Conservation (phyloP, 2,329 filamentous ascomycete genomes). For the Drechslerella stenobrocha region DNA sequence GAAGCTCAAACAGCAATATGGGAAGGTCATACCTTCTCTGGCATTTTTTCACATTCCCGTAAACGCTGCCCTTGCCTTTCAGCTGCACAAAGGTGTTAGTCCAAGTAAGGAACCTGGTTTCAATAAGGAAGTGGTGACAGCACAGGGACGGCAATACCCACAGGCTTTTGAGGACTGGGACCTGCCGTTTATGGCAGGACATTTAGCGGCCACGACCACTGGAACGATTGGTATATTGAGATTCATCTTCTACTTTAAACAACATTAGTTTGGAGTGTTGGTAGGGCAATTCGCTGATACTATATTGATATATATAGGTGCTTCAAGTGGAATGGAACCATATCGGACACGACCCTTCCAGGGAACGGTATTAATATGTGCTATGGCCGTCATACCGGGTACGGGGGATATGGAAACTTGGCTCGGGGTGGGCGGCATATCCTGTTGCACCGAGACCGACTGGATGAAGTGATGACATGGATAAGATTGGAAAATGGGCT, state of each 20-base stretch:
- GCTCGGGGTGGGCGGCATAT: slow-evolving; percentile 21
- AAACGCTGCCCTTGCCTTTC: slow-evolving; percentile 55
- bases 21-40: slow-evolving; percentile 58
- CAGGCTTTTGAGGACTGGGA: slow-evolving; percentile 60
- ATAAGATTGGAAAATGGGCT: slow-evolving; percentile 20
- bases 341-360: slow-evolving; percentile 53
- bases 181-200: slow-evolving; percentile 66
- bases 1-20: slow-evolving; percentile 53
- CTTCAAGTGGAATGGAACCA: slow-evolving; percentile 11
- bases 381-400: slow-evolving; percentile 69
- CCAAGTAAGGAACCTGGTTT: slow-evolving; percentile 58
- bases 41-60: slow-evolving; percentile 64
- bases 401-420: slow-evolving; percentile 60
- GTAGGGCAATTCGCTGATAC: slow-evolving; percentile 25
- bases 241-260: slow-evolving; percentile 58
- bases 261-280: slow-evolving; percentile 57
- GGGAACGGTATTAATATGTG: slow-evolving; percentile 62
- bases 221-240: slow-evolving; percentile 62
- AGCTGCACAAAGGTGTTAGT: slow-evolving; percentile 55
- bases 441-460: slow-evolving; percentile 5
- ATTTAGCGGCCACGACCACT: slow-evolving; percentile 70
- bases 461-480: slow-evolving; percentile 7
- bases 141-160: slow-evolving; percentile 49
- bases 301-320: slow-evolving; percentile 1
- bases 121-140: slow-evolving; percentile 54